Conservation (phyloP, 257 asterid species). For the Agastache rugosa region DNA sequence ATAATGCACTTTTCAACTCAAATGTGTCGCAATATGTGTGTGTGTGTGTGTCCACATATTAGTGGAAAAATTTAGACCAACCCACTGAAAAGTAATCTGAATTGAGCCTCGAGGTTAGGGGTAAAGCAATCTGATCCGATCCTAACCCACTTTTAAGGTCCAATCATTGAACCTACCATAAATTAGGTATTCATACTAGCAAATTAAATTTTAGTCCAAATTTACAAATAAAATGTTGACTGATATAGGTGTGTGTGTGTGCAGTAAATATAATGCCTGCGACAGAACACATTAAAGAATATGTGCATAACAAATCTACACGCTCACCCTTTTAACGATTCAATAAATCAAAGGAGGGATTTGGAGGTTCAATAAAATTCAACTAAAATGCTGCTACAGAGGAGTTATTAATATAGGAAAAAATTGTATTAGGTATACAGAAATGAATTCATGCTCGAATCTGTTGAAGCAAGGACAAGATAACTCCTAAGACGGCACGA, state of each 20-base stretch:
- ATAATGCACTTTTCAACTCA: constrained; percentile 11
- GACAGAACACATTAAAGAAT: neutral
- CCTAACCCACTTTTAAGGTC: constrained; percentile 27
- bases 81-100: constrained; percentile 7
- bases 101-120: constrained; percentile 7
- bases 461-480: constrained; percentile 24
- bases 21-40: neutral
- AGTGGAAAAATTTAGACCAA: constrained; percentile 16
- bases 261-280: neutral
- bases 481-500: constrained; percentile 20
- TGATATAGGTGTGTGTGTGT: neutral
- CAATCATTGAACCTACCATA: constrained; percentile 14
- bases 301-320: neutral
- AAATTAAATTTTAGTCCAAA: neutral
- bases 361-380: neutral
- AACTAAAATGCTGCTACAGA: constrained; percentile 1
- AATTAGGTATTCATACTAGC: neutral
- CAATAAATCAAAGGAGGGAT: neutral
- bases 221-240: neutral
- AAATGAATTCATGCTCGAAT: constrained; percentile 14
- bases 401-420: neutral
- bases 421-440: constrained; percentile 13
- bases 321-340: no score
- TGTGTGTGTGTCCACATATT: neutral
- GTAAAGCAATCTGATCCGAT: constrained; percentile 15